Evolutionary conservation across 2,329 filamentous ascomycete species (phyloP), one percentile per base, ranked within the genome.

Genomic region (Tolypocladium cylindrosporum): DNA sequence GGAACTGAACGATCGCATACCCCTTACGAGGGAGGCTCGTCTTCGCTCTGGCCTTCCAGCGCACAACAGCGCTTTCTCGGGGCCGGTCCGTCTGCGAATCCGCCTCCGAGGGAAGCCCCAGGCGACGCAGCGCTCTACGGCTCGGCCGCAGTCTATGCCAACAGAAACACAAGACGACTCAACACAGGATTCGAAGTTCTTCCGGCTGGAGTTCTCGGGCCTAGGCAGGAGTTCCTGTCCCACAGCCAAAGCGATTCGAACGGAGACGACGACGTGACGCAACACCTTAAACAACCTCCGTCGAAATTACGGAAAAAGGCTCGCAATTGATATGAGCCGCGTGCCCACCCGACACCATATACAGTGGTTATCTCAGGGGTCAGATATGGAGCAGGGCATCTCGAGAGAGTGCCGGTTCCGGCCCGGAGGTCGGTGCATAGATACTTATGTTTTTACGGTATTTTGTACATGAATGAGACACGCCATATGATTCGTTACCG

Each of bases 121-220:
- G 11, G 39, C 34, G 41, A 50, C 16, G 42, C 55, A 9, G 57
- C 48, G 19, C 24, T 42, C 2, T 59, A 61, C 45, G 60, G 60
- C 37, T 54, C 58, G n/a, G 60, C 58, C 27, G 56, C 56, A 24
- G 59, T 59, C 24, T 63, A 57, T 40, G 58, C 56, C 41, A 60
- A 62, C 53, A 55, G 37, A 21, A 55, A 42, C 21, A 55, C 42
- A 39, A 48, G 60, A 43, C 55, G 45, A 4, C 42, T 31, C 27
- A 58, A 57, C 24, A 19, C 56, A 39, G 60, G 58, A 27, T 61
- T 63, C 34, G 61, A 62, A 27, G 51, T 60, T 4, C 55, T 60
- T n/a, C 60, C 62, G 8, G 59, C 57, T 14, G 59, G 58, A 2
- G 48, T 54, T 14, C 56, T 62, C 1, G 61, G 59, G 11, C 42